These are phyloP conservation scores for Hypoxylon sp. DNA, from an alignment of 2,329 filamentous ascomycete genomes.

Conservation along the genomic window DNA sequence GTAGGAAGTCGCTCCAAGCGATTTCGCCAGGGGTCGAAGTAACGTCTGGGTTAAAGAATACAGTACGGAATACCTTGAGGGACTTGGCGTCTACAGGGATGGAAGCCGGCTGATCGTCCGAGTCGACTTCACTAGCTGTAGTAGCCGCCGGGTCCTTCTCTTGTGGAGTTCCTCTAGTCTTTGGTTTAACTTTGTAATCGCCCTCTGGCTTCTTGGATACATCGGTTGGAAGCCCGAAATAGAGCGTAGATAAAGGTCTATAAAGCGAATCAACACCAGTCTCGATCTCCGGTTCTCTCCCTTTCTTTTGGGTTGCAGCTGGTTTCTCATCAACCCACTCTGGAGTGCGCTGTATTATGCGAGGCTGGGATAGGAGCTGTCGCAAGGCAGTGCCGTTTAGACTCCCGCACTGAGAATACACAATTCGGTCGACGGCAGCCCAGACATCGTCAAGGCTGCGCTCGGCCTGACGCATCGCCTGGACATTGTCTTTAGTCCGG, in stretches of 20 bases:
- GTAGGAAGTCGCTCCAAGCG: conserved; percentile 66
- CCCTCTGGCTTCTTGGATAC: not conserved
- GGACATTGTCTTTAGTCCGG: conserved; percentile 42
- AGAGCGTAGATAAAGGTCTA: conserved; percentile 12
- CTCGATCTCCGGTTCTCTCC: not conserved
- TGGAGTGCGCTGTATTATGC: conserved; percentile 61
- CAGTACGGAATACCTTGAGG: conserved; percentile 53
- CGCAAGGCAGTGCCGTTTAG: conserved; percentile 49
- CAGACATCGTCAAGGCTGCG: conserved; percentile 45
- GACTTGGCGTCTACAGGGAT: conserved; percentile 51
- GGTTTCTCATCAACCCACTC: conserved; percentile 58
- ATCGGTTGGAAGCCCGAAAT: not conserved
- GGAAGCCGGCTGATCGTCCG: not conserved
- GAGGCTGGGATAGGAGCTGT: conserved; percentile 52
- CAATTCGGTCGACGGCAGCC: conserved; percentile 33
- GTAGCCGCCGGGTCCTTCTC: not conserved
- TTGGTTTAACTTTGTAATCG: not conserved
- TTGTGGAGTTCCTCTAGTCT: not conserved
- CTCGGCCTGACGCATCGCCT: conserved; percentile 44
- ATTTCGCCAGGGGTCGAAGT: conserved; percentile 62
- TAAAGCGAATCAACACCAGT: not conserved
- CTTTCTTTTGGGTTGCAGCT: conserved; percentile 17
- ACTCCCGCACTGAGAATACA: conserved; percentile 40
- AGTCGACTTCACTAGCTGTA: not conserved
- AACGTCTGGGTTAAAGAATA: conserved; percentile 58